A percentile compares a stretch with the other conserved stretches of the same genome.
Evolutionary conservation across 2,329 filamentous ascomycete genomes (phyloP).

Genomic region (Leptographium lundbergii): DNA sequence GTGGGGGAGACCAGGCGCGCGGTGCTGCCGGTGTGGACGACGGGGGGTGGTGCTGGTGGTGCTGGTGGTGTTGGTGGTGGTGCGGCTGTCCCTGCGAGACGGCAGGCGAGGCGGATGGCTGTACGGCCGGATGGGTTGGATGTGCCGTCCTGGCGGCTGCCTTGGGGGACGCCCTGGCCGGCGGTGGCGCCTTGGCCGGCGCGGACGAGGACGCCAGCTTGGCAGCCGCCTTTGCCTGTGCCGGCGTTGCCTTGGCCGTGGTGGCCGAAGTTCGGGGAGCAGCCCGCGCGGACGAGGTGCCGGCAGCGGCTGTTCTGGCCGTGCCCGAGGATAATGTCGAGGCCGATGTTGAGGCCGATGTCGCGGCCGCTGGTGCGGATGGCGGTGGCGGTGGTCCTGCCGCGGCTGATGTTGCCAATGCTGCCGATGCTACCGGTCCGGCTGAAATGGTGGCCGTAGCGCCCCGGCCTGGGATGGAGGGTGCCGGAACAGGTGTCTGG

Average conservation of each 20-base stretch:
- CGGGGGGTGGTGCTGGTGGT: slow-evolving; percentile 1
- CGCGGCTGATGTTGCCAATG: background rate
- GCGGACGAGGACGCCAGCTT: background rate
- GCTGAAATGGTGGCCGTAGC: background rate
- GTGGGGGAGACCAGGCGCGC: slow-evolving; percentile 30
- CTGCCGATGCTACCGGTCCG: background rate
- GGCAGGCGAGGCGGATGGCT: background rate
- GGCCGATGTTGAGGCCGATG: background rate
- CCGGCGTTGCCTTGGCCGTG: background rate
- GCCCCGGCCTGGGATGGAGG: slow-evolving; percentile 3
- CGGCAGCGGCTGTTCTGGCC: background rate
- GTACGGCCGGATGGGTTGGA: background rate
- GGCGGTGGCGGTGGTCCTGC: background rate
- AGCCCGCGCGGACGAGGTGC: background rate
- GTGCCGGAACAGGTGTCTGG: slow-evolving; percentile 9
- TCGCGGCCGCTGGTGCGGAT: background rate
- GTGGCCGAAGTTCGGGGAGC: background rate
- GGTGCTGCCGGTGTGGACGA: slow-evolving; percentile 2
- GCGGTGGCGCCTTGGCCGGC: background rate
- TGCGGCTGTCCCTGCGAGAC: background rate
- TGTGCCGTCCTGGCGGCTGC: background rate
- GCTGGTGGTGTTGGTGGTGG: background rate
- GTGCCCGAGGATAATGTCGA: background rate
- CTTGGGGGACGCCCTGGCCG: background rate
- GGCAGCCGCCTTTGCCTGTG: background rate